Conservation (phyloP, 345 rosid genomes). For the Euphorbia peplus region DNA sequence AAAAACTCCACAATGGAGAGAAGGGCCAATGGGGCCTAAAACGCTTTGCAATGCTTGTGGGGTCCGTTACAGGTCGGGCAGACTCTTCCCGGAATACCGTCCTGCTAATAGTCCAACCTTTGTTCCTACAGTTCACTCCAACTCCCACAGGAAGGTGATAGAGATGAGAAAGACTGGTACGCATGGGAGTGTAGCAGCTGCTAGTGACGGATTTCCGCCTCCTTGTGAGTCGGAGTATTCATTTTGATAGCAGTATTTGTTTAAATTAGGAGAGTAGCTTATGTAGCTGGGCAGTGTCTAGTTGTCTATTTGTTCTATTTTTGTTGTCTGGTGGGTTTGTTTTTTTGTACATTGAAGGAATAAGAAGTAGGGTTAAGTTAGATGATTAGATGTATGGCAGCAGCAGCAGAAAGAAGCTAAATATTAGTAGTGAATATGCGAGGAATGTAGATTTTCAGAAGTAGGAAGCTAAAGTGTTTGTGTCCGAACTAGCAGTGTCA, state of each 20-base stretch:
- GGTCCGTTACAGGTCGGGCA: constrained; percentile 82
- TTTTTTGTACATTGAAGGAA: constrained; percentile 43
- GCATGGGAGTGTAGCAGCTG: background rate
- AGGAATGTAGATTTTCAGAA: constrained; percentile 22
- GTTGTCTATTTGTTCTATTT: constrained; percentile 12
- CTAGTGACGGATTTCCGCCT: constrained; percentile 7
- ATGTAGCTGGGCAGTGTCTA: constrained; percentile 26
- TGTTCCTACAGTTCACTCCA: constrained; percentile 61
- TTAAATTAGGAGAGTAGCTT: constrained; percentile 21
- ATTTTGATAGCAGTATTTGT: constrained; percentile 29
- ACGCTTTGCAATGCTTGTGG: constrained; percentile 96
- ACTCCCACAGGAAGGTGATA: constrained; percentile 71
- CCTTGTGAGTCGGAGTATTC: constrained; percentile 15
- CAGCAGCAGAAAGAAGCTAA: too few species aligned
- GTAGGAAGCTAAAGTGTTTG: constrained; percentile 1
- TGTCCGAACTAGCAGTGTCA: background rate
- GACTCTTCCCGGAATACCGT: constrained; percentile 83
- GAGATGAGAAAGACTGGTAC: constrained; percentile 65
- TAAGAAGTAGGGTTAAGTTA: constrained; percentile 29
- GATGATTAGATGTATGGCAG: constrained; percentile 28
- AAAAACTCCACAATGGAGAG: constrained; percentile 92
- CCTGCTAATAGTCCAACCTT: constrained; percentile 90
- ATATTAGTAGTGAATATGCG: background rate
- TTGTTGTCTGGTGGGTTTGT: constrained; percentile 22
- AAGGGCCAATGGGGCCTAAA: constrained; percentile 89